Conservation (phyloP, 495 filamentous ascomycete species). For the Annulohypoxylon bovei region DNA sequence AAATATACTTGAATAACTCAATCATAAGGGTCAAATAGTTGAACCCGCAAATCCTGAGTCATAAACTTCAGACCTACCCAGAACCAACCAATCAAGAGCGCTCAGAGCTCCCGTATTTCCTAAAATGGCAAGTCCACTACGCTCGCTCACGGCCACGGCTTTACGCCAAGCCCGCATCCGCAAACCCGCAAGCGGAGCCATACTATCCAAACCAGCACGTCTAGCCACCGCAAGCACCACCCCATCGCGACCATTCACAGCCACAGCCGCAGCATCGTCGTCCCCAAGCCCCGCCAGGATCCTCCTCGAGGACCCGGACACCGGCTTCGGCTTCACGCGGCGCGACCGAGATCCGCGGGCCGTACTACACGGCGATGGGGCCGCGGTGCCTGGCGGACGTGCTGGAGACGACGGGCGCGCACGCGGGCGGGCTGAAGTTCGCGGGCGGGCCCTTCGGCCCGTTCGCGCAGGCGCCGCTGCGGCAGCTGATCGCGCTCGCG, state of each 20-base stretch:
- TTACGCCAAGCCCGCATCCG: constrained; percentile 18
- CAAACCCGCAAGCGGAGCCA: background rate
- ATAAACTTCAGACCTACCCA: background rate
- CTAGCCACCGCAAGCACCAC: background rate
- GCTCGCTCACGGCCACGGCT: constrained; percentile 17
- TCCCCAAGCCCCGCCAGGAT: constrained; percentile 23
- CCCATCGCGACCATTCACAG: constrained; percentile 13
- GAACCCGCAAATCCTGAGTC: background rate
- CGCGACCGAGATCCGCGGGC: constrained; percentile 67
- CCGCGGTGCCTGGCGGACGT: constrained; percentile 62
- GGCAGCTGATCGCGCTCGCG: constrained; percentile 63
- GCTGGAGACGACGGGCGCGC: constrained; percentile 64
- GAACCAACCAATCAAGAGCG: background rate
- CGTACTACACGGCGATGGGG: constrained; percentile 67
- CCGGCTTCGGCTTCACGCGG: constrained; percentile 64
- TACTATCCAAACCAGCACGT: background rate
- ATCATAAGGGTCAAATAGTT: background rate
- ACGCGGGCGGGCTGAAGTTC: constrained; percentile 68
- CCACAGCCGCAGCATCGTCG: background rate
- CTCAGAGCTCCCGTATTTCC: background rate
- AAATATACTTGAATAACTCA: background rate
- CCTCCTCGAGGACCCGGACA: constrained; percentile 61
- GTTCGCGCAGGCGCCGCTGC: constrained; percentile 57
- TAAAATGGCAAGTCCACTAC: constrained; percentile 34
- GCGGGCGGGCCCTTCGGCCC: constrained; percentile 67